Evolutionary conservation across 345 rosid species (phyloP).

Genomic region (Bruguiera gymnorhiza): DNA sequence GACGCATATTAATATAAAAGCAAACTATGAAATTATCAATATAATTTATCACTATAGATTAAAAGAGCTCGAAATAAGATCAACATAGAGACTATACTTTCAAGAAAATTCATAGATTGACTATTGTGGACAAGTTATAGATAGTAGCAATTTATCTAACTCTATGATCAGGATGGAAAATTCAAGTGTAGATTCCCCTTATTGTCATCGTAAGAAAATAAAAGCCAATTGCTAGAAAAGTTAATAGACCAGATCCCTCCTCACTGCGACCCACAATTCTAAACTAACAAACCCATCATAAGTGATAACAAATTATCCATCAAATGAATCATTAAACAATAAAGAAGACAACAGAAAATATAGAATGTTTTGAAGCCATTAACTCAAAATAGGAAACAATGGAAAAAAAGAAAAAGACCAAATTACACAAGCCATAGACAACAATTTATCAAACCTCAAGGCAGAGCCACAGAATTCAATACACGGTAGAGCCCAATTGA

Average conservation of each 20-base stretch:
- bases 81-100: background rate
- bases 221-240: constrained; percentile 13
- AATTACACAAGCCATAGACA: background rate
- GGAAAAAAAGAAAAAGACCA: constrained; percentile 17
- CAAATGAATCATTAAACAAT: constrained; percentile 12
- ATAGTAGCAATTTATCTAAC: constrained; percentile 21
- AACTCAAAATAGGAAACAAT: background rate
- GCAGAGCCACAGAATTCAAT: background rate
- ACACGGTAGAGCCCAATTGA: constrained; percentile 3
- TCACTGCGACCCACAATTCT: constrained; percentile 17
- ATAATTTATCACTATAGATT: background rate
- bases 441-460: too few species aligned
- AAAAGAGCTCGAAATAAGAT: background rate
- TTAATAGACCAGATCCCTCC: constrained; percentile 34
- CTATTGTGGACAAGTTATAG: constrained; percentile 1
- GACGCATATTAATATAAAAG: background rate
- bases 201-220: background rate
- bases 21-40: constrained; percentile 14
- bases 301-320: constrained; percentile 1
- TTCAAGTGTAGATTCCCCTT: background rate
- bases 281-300: constrained; percentile 25
- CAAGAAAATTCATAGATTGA: constrained; percentile 1
- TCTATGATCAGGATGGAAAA: constrained; percentile 19
- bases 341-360: background rate
- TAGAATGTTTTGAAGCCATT: background rate